These are phyloP conservation scores for Mucor irregularis DNA, from an alignment of 371 early-diverging fungal species.

Conservation along the genomic window DNA sequence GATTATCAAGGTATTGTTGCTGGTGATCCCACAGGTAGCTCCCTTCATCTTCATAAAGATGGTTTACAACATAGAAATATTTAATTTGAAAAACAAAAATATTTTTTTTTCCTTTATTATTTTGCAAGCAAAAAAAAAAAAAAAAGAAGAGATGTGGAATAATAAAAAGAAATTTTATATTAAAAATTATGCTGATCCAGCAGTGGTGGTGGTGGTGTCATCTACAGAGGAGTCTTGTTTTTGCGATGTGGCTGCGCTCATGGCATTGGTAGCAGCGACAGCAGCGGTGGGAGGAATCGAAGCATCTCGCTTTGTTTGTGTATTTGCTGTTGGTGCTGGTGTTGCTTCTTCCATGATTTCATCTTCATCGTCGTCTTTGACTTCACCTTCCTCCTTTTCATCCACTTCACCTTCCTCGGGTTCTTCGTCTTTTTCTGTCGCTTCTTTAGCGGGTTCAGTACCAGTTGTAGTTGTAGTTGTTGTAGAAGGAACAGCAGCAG, in stretches of 20 bases:
- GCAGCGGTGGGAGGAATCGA: constrained; percentile 14
- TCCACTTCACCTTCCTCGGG: constrained; percentile 14
- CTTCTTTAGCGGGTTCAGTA: background rate
- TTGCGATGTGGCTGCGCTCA: constrained; percentile 14
- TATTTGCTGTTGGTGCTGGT: background rate
- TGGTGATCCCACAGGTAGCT: constrained; percentile 49
- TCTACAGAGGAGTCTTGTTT: background rate
- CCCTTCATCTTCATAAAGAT: constrained; percentile 35
- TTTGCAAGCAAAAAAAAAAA: background rate
- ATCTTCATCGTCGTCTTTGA: constrained; percentile 18
- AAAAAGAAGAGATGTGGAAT: background rate
- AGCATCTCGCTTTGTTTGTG: background rate
- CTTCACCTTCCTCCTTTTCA: constrained; percentile 24
- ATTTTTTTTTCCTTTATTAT: background rate
- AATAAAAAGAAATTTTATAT: constrained; percentile 4
- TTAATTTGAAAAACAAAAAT: too few species aligned
- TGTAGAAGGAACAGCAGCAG: background rate
- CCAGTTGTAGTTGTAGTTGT: background rate
- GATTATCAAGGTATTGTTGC: constrained; percentile 51
- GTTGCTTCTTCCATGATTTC: background rate
- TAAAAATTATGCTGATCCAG: background rate
- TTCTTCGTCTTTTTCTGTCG: constrained; percentile 11
- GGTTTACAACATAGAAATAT: constrained; percentile 41
- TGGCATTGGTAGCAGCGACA: constrained; percentile 12
- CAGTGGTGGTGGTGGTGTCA: too few species aligned